Conservation (phyloP, 1,139 yeast species). For the Pneumocystis wakefieldiae region DNA sequence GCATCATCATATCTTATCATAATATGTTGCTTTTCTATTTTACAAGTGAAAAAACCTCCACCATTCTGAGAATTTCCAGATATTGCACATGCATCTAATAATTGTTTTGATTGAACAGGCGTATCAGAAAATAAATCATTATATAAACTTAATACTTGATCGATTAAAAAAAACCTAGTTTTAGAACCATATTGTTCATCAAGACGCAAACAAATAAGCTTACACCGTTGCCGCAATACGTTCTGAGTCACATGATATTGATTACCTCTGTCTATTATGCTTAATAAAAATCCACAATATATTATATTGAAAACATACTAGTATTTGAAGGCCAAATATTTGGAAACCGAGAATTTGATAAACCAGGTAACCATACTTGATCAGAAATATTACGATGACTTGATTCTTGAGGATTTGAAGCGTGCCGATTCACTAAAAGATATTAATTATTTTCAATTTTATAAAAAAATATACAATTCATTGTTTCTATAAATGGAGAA, state of each 20-base stretch:
- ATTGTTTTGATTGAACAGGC: not conserved
- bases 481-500: not conserved
- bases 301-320: not conserved
- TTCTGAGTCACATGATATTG: not conserved
- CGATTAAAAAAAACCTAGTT: not conserved
- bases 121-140: constrained; percentile 1
- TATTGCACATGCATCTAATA: constrained; percentile 2
- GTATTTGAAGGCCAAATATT: not conserved
- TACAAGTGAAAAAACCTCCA: constrained; percentile 2
- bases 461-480: not conserved
- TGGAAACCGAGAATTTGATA: not conserved
- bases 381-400: not conserved
- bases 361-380: not conserved
- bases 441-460: not conserved
- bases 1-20: not conserved
- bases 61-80: constrained; percentile 4
- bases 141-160: not conserved
- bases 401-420: not conserved
- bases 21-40: not conserved
- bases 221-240: not conserved
- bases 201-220: not conserved
- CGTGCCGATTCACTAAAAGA: not conserved
- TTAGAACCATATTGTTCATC: not conserved
- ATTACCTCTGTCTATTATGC: not conserved
- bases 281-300: not conserved